These are phyloP conservation scores for Silene coronaria DNA, from an alignment of 179 eudicot genomes.

Conservation along the genomic window DNA sequence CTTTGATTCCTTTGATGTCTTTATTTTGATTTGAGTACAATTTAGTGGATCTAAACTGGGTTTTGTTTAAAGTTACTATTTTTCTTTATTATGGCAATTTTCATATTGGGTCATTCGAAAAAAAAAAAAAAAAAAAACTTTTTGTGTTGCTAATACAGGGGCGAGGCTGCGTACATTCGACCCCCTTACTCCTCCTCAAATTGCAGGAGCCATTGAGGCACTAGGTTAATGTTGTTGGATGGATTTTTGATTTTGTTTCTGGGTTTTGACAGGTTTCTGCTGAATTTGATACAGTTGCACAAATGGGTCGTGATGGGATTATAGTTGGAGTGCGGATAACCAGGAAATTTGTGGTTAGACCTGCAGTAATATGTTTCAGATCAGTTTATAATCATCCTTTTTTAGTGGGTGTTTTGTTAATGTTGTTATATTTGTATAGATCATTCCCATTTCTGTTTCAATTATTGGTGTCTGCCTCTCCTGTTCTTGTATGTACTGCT, in stretches of 20 bases:
- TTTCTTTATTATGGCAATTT: too few relatives aligned
- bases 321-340: slow-evolving; percentile 36
- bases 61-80: not conserved
- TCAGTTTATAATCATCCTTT: slow-evolving; percentile 65
- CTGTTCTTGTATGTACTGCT: slow-evolving; percentile 79
- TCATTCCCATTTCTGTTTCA: slow-evolving; percentile 68
- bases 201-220: too few relatives aligned
- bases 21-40: not conserved
- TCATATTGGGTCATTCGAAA: too few relatives aligned
- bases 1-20: not conserved
- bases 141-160: too few relatives aligned
- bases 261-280: slow-evolving; percentile 19
- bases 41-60: not conserved
- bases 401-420: slow-evolving; percentile 48
- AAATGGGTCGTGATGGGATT: slow-evolving; percentile 45
- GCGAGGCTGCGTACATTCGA: too few relatives aligned
- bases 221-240: not conserved
- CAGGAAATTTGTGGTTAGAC: slow-evolving; percentile 38
- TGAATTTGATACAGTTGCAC: slow-evolving; percentile 8
- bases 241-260: slow-evolving; percentile 4
- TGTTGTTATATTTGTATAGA: slow-evolving; percentile 54
- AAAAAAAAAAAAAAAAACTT: too few relatives aligned
- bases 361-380: slow-evolving; percentile 46
- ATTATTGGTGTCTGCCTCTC: slow-evolving; percentile 66
- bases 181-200: too few relatives aligned